These are phyloP conservation scores for Arabidopsis arenosa DNA, from an alignment of 345 rosid species.

Conservation along the genomic window DNA sequence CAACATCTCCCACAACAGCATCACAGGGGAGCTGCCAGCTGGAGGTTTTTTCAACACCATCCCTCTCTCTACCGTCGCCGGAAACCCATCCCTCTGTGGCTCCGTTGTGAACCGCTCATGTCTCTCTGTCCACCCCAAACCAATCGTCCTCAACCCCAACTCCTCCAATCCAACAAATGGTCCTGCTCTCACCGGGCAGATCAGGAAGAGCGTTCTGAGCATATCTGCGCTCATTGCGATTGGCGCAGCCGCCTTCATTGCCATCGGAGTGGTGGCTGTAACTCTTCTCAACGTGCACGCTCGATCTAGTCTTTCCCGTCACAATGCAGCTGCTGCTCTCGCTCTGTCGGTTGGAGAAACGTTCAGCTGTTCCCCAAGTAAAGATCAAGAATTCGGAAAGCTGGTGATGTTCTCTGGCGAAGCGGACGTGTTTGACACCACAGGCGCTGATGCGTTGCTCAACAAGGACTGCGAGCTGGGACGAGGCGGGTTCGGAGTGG, in stretches of 20 bases:
- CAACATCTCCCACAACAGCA: conserved; percentile 80
- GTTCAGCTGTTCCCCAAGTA: conserved; percentile 76
- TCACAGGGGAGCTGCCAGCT: conserved; percentile 85
- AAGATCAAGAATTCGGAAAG: conserved; percentile 88
- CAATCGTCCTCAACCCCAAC: conserved; percentile 96
- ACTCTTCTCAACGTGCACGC: conserved; percentile 83
- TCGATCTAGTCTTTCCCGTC: conserved; percentile 62
- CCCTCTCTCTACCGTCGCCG: conserved; percentile 68
- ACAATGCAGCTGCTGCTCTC: conserved; percentile 59
- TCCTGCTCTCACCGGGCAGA: conserved; percentile 52
- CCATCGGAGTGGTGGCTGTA: conserved; percentile 82
- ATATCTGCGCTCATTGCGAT: conserved; percentile 93
- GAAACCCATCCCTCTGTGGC: conserved; percentile 91
- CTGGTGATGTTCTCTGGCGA: conserved; percentile 95
- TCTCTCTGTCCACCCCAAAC: conserved; percentile 84
- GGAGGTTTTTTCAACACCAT: conserved; percentile 95
- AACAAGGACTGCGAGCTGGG: conserved; percentile 97
- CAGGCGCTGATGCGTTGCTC: conserved; percentile 82
- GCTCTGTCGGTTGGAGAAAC: conserved; percentile 72
- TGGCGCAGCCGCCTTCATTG: conserved; percentile 88
- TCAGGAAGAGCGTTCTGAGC: conserved; percentile 77
- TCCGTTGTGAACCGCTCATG: conserved; percentile 83
- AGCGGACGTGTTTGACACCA: conserved; percentile 75
- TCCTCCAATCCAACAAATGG: conserved; percentile 56
- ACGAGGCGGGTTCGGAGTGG: conserved; percentile 97